Percentiles rank a stretch among this genome's conserved stretches.
Conservation (phyloP, 2,329 filamentous ascomycete genomes). For the Metarhizium humberi region DNA sequence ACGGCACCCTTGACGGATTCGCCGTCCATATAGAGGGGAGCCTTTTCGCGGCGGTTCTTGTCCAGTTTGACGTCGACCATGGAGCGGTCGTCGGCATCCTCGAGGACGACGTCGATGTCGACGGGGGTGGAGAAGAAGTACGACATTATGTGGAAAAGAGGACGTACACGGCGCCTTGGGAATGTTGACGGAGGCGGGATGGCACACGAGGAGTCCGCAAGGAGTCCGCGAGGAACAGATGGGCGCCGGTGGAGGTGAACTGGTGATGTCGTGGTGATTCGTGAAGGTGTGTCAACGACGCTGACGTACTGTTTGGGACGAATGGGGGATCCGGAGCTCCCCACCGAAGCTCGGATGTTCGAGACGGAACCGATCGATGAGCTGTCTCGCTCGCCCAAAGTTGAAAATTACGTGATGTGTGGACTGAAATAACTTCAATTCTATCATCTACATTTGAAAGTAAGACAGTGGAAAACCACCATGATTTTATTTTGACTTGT, state of each 20-base stretch:
- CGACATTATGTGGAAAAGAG: slow-evolving; percentile 54
- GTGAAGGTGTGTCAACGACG: slow-evolving; percentile 11
- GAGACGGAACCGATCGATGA: neutral
- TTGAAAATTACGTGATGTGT: neutral
- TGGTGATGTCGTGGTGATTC: neutral
- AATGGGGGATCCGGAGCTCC: neutral
- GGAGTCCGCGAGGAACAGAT: neutral
- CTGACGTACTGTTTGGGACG: slow-evolving; percentile 21
- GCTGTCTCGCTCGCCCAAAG: neutral
- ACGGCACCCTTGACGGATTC: slow-evolving; percentile 96
- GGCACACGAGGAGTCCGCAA: neutral
- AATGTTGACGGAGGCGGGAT: neutral
- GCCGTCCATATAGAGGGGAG: slow-evolving; percentile 93
- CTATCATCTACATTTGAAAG: neutral
- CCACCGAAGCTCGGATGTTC: neutral
- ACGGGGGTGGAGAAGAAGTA: slow-evolving; percentile 98
- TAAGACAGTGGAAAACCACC: too few relatives aligned
- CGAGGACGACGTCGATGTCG: slow-evolving; percentile 97
- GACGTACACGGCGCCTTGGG: neutral
- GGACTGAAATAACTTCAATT: neutral
- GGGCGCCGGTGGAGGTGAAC: neutral
- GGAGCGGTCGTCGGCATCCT: slow-evolving; percentile 85
- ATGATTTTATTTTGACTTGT: too few relatives aligned
- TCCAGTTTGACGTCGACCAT: slow-evolving; percentile 98
- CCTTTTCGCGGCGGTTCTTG: slow-evolving; percentile 95